These are phyloP conservation scores for Lonicera japonica DNA, from an alignment of 129 eudicot species.

Conservation along the genomic window DNA sequence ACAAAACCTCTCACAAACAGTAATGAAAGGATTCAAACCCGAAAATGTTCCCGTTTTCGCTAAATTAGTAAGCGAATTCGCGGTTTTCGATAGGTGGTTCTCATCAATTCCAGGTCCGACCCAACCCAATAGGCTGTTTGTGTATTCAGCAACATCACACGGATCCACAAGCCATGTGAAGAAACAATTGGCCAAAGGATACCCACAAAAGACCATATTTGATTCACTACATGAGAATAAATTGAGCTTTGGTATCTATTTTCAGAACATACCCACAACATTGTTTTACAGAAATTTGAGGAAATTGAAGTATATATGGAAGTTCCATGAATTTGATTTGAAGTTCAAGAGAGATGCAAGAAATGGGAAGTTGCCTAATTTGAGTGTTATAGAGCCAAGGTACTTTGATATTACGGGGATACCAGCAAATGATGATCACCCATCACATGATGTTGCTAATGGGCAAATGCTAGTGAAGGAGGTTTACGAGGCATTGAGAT, in stretches of 20 bases:
- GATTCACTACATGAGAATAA: conserved; percentile 74
- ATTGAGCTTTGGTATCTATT: conserved; percentile 66
- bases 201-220: conserved; percentile 87
- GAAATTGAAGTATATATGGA: conserved; percentile 75
- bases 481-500: conserved; percentile 80
- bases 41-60: conserved; percentile 76
- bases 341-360: conserved; percentile 80
- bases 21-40: conserved; percentile 92
- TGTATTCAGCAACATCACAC: conserved; percentile 93
- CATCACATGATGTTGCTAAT: conserved; percentile 96
- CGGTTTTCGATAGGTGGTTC: conserved; percentile 93
- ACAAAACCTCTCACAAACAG: conserved; percentile 55
- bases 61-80: conserved; percentile 57
- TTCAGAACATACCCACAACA: conserved; percentile 81
- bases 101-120: conserved; percentile 95
- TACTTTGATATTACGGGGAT: conserved; percentile 68
- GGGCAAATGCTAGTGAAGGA: conserved; percentile 92
- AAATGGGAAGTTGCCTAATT: conserved; percentile 62
- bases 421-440: conserved; percentile 95
- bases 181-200: conserved; percentile 73
- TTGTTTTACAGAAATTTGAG: conserved; percentile 85
- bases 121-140: conserved; percentile 92
- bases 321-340: conserved; percentile 59
- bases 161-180: conserved; percentile 86
- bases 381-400: conserved; percentile 87